Conservation (phyloP, 1,139 yeast species). For the Entelexis sorbosivorans region DNA sequence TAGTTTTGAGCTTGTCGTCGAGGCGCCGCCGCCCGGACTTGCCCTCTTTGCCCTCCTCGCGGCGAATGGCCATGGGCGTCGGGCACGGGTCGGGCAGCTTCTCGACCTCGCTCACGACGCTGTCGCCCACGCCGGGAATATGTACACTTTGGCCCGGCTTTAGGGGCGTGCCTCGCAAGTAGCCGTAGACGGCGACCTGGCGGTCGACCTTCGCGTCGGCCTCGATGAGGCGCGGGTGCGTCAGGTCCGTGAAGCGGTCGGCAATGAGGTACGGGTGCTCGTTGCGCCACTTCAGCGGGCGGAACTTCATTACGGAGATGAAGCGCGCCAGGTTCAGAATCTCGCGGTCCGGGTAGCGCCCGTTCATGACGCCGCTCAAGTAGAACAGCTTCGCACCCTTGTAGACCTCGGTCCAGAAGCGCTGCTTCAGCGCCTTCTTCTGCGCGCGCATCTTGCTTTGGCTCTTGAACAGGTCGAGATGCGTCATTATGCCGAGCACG, state of each 20-base stretch:
- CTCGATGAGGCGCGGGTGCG: constrained; percentile 78
- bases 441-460: constrained; percentile 84
- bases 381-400: constrained; percentile 96
- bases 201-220: constrained; percentile 76
- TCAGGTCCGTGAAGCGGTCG: constrained; percentile 88
- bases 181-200: constrained; percentile 85
- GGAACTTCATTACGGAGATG: constrained; percentile 91
- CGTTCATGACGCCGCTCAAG: constrained; percentile 89
- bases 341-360: constrained; percentile 96
- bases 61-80: constrained; percentile 84
- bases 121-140: constrained; percentile 93
- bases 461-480: constrained; percentile 83
- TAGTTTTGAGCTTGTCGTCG: constrained; percentile 86
- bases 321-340: constrained; percentile 83
- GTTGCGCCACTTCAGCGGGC: constrained; percentile 97
- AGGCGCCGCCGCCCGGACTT: constrained; percentile 70
- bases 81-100: constrained; percentile 98
- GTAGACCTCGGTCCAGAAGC: constrained; percentile 98
- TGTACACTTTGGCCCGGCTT: constrained; percentile 74
- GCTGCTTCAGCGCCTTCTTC: constrained; percentile 79
- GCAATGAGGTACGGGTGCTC: constrained; percentile 92
- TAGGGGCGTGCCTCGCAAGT: constrained; percentile 86
- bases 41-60: constrained; percentile 49
- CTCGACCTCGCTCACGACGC: constrained; percentile 62
- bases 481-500: constrained; percentile 91